Conservation (phyloP, 2,329 filamentous ascomycete genomes). For the Cladophialophora carrionii region DNA sequence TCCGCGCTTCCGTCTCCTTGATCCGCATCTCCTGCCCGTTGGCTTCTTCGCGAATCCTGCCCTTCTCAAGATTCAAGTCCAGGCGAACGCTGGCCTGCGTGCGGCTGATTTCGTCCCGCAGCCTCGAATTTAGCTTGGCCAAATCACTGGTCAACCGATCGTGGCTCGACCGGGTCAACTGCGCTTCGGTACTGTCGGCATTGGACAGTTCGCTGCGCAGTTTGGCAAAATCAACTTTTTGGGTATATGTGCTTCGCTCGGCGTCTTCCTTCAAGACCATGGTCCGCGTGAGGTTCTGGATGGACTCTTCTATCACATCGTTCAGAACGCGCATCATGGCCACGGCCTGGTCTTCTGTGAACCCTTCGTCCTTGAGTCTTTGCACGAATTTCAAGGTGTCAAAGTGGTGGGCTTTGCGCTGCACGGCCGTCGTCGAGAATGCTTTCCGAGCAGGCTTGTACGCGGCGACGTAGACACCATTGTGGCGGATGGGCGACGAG, state of each 20-base stretch:
- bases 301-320: constrained; percentile 97
- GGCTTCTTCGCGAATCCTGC: constrained; percentile 91
- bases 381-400: constrained; percentile 98
- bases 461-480: constrained; percentile 53
- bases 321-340: constrained; percentile 99
- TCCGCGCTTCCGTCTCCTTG: constrained; percentile 97
- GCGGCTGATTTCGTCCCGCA: constrained; percentile 90
- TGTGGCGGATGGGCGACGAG: constrained; percentile 47
- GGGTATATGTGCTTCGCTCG: constrained; percentile 63
- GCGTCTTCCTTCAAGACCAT: constrained; percentile 92
- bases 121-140: constrained; percentile 83
- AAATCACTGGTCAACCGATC: constrained; percentile 93
- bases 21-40: constrained; percentile 97
- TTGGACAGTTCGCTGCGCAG: constrained; percentile 91
- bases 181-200: constrained; percentile 86
- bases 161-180: constrained; percentile 84
- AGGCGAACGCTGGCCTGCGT: constrained; percentile 91
- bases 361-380: constrained; percentile 83
- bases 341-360: constrained; percentile 90
- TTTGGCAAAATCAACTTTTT: constrained; percentile 98
- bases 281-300: constrained; percentile 93
- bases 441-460: constrained; percentile 49
- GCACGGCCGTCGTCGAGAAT: constrained; percentile 67
- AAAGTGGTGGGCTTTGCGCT: constrained; percentile 84
- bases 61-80: constrained; percentile 95